Evolutionary conservation across 2,329 filamentous ascomycete genomes (phyloP).

Genomic region (Fusarium albidum): DNA sequence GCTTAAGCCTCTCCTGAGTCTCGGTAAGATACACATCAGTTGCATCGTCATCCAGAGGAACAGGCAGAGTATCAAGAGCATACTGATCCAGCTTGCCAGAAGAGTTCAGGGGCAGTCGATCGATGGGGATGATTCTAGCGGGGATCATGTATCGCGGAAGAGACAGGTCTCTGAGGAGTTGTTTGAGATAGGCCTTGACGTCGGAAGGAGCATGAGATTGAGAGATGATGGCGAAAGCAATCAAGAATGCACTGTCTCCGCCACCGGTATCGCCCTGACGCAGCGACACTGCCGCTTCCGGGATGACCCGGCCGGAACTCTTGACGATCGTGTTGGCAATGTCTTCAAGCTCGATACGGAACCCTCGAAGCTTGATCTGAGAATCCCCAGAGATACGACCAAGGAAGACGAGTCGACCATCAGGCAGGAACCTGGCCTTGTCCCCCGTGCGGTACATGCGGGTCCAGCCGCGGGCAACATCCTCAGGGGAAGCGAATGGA

Average conservation of each 20-base stretch:
- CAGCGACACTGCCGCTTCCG: slow-evolving; percentile 10
- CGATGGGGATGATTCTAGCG: slow-evolving; percentile 36
- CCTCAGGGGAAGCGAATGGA: slow-evolving; percentile 16
- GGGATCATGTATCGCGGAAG: slow-evolving; percentile 49
- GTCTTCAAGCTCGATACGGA: slow-evolving; percentile 57
- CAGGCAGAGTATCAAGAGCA: slow-evolving; percentile 30
- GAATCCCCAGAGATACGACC: slow-evolving; percentile 51
- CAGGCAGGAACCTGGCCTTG: slow-evolving; percentile 37
- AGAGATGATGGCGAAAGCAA: slow-evolving; percentile 41
- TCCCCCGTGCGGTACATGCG: slow-evolving; percentile 53
- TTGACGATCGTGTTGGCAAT: slow-evolving; percentile 2
- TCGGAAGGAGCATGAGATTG: background rate
- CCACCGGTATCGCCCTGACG: background rate
- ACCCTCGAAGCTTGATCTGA: slow-evolving; percentile 54
- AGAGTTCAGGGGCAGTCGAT: slow-evolving; percentile 40
- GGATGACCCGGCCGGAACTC: background rate
- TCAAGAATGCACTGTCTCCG: slow-evolving; percentile 30
- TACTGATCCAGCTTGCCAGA: slow-evolving; percentile 44
- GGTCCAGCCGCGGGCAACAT: slow-evolving; percentile 26
- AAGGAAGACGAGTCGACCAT: slow-evolving; percentile 46
- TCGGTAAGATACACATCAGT: background rate
- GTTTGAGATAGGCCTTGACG: background rate
- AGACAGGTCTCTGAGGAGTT: slow-evolving; percentile 25
- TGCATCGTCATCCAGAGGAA: slow-evolving; percentile 23
- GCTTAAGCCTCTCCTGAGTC: background rate